Base-by-base conservation (phyloP, 805 yeast species). In the Saccharomycopsis fermentans region DNA sequence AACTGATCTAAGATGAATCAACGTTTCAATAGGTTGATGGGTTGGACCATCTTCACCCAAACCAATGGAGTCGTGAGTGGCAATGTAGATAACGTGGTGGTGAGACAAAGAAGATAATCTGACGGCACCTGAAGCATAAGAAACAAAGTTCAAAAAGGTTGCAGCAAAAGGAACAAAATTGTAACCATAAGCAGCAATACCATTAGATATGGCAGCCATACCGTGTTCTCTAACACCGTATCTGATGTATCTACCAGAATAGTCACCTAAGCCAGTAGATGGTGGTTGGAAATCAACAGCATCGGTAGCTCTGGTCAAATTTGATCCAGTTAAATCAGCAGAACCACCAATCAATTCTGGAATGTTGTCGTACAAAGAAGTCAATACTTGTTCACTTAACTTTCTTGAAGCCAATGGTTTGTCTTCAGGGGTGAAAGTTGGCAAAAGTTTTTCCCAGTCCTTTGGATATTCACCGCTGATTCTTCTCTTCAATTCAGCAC, bases 161-260 rank as follows among this genome's bases (percentile, higher is more conserved):
- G 96, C 98, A 74, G 97, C 97, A 78, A 84, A 91, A 67, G 90
- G 85, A 74, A 84, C 87, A 81, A 79, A 83, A 78, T 88, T 89
- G 64, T 87, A 87, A 64, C 84, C 84, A 70, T 77, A 92, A 58
- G 97, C 97, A 61, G 94, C 80, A 67, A 92, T 87, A 86, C 99
- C 99, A 77, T 94, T 92, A 83, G 91, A 81, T 73, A 91, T 87
- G 65, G 97, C 97, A 77, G 96, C 97, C 97, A 92, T 90, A 74
- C 89, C 97, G 77, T 94, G 98, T 81, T 92, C 99, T 77, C 99
- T 87, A 65, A 92, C 96, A 84, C 99, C 99, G 74, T 86, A 92
- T 78, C 97, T 86, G 75, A 92, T 80, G 79, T 92, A 92, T 73
- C 96, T 86, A 72, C 99, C 99, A 59, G 83, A 64, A 80, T 86